These are phyloP conservation scores for Aristolochia californica DNA, from an alignment of 164 flowering plant species.

Conservation along the genomic window DNA sequence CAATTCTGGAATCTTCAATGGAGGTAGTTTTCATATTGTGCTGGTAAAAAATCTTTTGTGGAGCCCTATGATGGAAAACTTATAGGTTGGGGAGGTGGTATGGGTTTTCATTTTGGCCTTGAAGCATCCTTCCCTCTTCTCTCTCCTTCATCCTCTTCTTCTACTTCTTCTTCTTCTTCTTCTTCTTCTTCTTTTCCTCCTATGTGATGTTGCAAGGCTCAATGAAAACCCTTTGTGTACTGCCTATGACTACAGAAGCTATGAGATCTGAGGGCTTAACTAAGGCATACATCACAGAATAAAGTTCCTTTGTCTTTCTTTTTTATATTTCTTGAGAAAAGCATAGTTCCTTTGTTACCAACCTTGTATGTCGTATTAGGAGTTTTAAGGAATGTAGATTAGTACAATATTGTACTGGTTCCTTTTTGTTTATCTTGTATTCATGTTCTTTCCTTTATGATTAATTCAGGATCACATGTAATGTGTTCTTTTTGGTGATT, in stretches of 20 bases:
- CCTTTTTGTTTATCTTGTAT: no score
- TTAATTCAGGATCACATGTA: background rate
- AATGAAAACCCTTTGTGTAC: background rate
- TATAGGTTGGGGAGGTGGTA: background rate
- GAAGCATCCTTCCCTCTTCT: background rate
- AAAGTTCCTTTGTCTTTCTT: background rate
- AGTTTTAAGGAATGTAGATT: background rate
- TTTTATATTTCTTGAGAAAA: background rate
- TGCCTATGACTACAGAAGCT: background rate
- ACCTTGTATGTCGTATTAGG: background rate
- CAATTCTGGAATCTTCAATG: background rate
- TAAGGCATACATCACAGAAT: background rate
- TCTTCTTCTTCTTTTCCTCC: background rate
- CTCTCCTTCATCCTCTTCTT: background rate
- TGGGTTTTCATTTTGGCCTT: background rate
- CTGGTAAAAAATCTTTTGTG: background rate
- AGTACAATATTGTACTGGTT: no score
- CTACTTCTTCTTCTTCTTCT: background rate
- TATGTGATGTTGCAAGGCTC: background rate
- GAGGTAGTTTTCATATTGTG: background rate
- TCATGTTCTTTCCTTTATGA: no score
- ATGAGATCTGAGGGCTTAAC: slow-evolving; percentile 3
- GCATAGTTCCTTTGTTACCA: background rate
- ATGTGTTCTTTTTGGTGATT: no score
- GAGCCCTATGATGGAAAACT: slow-evolving; percentile 1